phyloP scores from a whole-genome alignment of 768 basidiomycete genomes.

The Suillus luteus region DNA sequence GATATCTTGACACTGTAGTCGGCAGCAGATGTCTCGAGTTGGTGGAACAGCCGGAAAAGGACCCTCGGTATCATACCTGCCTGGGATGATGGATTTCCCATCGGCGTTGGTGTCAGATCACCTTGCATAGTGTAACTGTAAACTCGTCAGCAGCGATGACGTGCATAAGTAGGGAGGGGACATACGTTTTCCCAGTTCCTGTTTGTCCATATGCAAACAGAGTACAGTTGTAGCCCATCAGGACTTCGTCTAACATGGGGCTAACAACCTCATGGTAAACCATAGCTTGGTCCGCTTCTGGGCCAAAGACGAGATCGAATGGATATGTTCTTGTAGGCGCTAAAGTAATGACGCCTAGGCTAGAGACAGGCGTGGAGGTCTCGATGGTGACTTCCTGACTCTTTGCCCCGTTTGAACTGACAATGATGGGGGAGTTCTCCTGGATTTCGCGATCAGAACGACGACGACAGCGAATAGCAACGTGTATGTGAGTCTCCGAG shows the following conservation, averaged over 20 bases:
- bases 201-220: slow-evolving; percentile 99
- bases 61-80: slow-evolving; percentile 97
- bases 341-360: slow-evolving; percentile 71
- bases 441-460: slow-evolving; percentile 85
- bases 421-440: slow-evolving; percentile 86
- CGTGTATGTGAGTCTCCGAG: slow-evolving; percentile 85
- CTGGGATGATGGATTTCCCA: slow-evolving; percentile 84
- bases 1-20: slow-evolving; percentile 95
- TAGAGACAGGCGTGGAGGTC: slow-evolving; percentile 66
- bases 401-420: slow-evolving; percentile 74
- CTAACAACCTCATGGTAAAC: slow-evolving; percentile 92
- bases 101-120: slow-evolving; percentile 77
- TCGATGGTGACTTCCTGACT: slow-evolving; percentile 81
- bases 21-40: slow-evolving; percentile 70
- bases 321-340: slow-evolving; percentile 85
- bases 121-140: slow-evolving; percentile 95
- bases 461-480: slow-evolving; percentile 86
- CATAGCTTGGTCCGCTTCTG: slow-evolving; percentile 93
- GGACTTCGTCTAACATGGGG: slow-evolving; percentile 92
- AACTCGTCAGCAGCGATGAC: slow-evolving; percentile 17
- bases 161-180: slow-evolving; percentile 17
- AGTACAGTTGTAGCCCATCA: slow-evolving; percentile 95
- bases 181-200: slow-evolving; percentile 97
- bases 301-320: slow-evolving; percentile 95
- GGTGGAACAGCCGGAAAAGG: slow-evolving; percentile 87